Base-by-base conservation (phyloP, 2,329 filamentous ascomycete species). In the Aaosphaeria pasadenensis region DNA sequence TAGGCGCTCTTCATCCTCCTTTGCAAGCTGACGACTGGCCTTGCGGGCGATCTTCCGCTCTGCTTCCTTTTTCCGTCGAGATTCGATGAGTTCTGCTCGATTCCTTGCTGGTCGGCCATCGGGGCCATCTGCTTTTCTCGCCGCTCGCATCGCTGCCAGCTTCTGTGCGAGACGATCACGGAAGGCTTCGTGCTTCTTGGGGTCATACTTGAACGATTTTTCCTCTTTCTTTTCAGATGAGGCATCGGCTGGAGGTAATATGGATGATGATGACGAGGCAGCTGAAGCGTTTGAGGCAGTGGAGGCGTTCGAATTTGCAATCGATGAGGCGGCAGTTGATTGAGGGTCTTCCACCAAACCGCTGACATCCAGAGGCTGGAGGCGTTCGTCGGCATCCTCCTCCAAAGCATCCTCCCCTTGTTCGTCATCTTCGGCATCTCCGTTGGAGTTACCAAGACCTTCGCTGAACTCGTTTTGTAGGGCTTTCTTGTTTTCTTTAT, bases 1-100 rank as follows among this genome's bases (percentile, higher is more conserved):
- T 17, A 76, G 72, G 28, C 74, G 74, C 48, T 90, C 85, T 68
- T 94, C 91, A 60, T 95, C 90, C 45, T 88, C 81, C 66, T 88
- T 92, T 17, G 88, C 87, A 59, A 88, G 81, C 55, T 82, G 77
- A 40, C 91, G 83, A 49, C 91, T 75, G 63, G 92, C 88, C 71
- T 95, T 94, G 76, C 96, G 97, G 63, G 92, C 87, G 24, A 85
- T 85, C 68, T 91, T 92, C 53, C 90, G 84, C 69, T 91, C 84
- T 50, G 89, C 87, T 67, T 95, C 88, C 74, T 96, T 96, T 65
- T 85, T 84, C 54, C 94, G 84, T 39, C 94, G 84, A 40, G 89
- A 83, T 71, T 97, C 94, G 59, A 99, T 90, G 9, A 99, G 81
- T 66, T 97, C 91, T 72, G 95, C 88, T 52, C 94, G 84, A 51